Base-by-base conservation (phyloP, 495 filamentous ascomycete species). In the Podospora pseudoanserina region DNA sequence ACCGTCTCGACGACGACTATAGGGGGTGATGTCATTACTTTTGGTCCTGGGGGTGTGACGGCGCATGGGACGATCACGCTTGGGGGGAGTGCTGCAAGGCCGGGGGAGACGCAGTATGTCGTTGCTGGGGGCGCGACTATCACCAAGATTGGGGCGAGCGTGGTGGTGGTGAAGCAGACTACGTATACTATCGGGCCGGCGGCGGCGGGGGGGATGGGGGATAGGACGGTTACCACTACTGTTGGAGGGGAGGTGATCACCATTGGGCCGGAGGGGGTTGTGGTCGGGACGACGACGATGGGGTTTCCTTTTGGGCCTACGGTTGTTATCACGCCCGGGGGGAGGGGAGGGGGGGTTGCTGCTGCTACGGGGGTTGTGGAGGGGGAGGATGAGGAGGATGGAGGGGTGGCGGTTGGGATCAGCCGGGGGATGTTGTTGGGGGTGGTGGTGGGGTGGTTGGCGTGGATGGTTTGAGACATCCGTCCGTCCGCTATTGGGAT, bases 111-210 rank as follows among this genome's bases (percentile, higher is more conserved):
- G 16, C 74, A 77, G 32, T 79, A 79, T 58, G 79, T 75, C 2
- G 71, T 85, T 15, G 78, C 80, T 3, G 84, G 84, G 44, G 84
- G 84, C 13, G 79, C 79, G 7, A 80, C 80, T 4, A 71, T 86
- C 39, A 82, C 83, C 4, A 78, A 82, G 66, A 67, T 86, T 30
- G 84, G 83, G 28, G 71, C 82, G 0, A 83, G 82, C 5, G 75
- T 83, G 4, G 83, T 85, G 5, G 79, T 87, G 9, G 74, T 88
- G 54, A 68, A 74, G n/a, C 78, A 79, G 9, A 65, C 69, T 2
- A 85, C 81, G 0, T 84, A 83, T 69, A 80, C 79, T 2, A 73
- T 86, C 66, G 80, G 79, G 6, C 72, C 78, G 19, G 18, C n/a
- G 1, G 13, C 19, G 3, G 30, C 7, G 5, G 58, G 26, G 0